These are phyloP conservation scores for Pichia kudriavzevii DNA, from an alignment of 1,139 yeast genomes.

Conservation along the genomic window DNA sequence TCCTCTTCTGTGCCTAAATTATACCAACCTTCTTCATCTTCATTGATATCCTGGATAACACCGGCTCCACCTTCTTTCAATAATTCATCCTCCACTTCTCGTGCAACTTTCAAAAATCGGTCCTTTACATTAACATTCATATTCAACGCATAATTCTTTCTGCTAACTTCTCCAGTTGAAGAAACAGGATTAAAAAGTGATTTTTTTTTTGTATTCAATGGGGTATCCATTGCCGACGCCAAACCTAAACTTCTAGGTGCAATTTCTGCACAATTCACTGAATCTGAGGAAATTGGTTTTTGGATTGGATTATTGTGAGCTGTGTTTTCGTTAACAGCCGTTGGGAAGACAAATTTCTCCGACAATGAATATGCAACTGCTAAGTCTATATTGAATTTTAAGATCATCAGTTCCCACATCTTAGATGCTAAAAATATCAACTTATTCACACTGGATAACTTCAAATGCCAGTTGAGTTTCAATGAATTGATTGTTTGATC, in stretches of 20 bases:
- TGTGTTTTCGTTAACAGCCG: conserved; percentile 10
- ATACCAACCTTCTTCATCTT: conserved; percentile 19
- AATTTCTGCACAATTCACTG: conserved; percentile 26
- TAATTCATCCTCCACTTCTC: conserved; percentile 13
- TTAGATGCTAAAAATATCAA: conserved; percentile 17
- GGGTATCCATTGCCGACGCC: too few species aligned
- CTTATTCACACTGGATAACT: conserved; percentile 19
- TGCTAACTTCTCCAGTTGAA: conserved; percentile 1
- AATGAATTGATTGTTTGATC: conserved; percentile 18
- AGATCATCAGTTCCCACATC: conserved; percentile 21
- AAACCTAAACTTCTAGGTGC: conserved; percentile 32
- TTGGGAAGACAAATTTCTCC: conserved; percentile 13
- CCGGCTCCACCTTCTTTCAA: conserved; percentile 7
- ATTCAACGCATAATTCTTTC: neutral
- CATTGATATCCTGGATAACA: conserved; percentile 9
- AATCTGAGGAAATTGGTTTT: conserved; percentile 3
- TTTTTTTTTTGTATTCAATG: too few species aligned
- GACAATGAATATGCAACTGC: conserved; percentile 19
- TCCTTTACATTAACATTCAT: conserved; percentile 6
- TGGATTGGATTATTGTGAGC: neutral
- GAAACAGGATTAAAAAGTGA: neutral
- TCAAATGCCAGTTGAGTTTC: conserved; percentile 20
- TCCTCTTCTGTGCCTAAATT: conserved; percentile 18
- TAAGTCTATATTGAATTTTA: conserved; percentile 15
- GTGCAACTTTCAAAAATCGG: conserved; percentile 7